Percentiles rank a stretch among this genome's conserved stretches.
Conservation (phyloP, 805 yeast species). For the Zygoascus ofunaensis region DNA sequence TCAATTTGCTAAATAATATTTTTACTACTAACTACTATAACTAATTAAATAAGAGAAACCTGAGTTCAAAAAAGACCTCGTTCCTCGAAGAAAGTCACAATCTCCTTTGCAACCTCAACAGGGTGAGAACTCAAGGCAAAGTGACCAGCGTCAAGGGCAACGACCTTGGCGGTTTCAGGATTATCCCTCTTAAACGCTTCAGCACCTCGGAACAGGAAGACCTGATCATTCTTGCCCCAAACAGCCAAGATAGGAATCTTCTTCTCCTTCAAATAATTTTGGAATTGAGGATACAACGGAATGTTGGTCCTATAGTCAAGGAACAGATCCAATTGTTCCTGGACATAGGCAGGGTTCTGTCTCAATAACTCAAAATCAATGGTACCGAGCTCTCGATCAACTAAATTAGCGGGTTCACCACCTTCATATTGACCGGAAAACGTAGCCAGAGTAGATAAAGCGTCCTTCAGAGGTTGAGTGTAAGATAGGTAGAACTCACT, state of each 20-base stretch:
- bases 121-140: slow-evolving; percentile 31
- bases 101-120: slow-evolving; percentile 27
- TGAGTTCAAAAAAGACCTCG: no score
- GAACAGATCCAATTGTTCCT: slow-evolving; percentile 31
- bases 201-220: slow-evolving; percentile 33
- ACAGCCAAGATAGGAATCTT: slow-evolving; percentile 31
- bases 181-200: slow-evolving; percentile 32
- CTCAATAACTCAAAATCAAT: slow-evolving; percentile 28
- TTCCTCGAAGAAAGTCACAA: no score
- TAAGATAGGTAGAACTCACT: slow-evolving; percentile 12
- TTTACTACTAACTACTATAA: no score
- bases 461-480: slow-evolving; percentile 1
- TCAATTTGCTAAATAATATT: no score
- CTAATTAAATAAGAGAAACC: no score
- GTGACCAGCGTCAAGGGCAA: slow-evolving; percentile 32
- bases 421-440: slow-evolving; percentile 36
- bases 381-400: slow-evolving; percentile 29
- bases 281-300: slow-evolving; percentile 32
- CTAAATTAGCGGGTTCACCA: slow-evolving; percentile 17
- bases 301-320: slow-evolving; percentile 32
- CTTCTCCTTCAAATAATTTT: slow-evolving; percentile 26
- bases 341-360: slow-evolving; percentile 21
- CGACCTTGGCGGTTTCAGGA: slow-evolving; percentile 24
- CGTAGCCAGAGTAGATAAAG: slow-evolving; percentile 7
- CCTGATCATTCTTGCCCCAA: slow-evolving; percentile 37